Conservation (phyloP, 441 rosid species). For the Mallotus japonicus region DNA sequence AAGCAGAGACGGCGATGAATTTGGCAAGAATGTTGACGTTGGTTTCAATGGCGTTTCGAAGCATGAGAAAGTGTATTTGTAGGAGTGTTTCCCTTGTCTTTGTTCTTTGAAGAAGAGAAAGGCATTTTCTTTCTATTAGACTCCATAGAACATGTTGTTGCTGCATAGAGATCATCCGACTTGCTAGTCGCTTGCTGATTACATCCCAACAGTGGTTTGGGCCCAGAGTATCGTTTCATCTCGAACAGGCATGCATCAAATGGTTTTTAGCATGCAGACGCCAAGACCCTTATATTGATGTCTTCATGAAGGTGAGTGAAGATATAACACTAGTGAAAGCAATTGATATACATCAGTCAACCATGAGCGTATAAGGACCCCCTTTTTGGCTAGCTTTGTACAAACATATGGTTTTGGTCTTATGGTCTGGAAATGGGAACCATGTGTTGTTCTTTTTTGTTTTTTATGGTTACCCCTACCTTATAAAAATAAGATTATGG, state of each 20-base stretch:
- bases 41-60: constrained; percentile 49
- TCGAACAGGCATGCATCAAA: no score
- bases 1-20: constrained; percentile 40
- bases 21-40: constrained; percentile 60
- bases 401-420: no score
- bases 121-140: constrained; percentile 51
- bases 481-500: no score
- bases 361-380: no score
- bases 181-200: neutral
- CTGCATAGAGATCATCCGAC: neutral
- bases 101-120: constrained; percentile 46
- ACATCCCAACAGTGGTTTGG: neutral
- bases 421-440: no score
- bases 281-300: constrained; percentile 23
- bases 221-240: neutral
- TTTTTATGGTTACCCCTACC: no score
- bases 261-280: neutral
- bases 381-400: no score
- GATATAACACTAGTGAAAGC: no score
- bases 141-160: constrained; percentile 34
- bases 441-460: no score
- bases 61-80: constrained; percentile 65
- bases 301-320: constrained; percentile 32
- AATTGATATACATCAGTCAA: no score
- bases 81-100: constrained; percentile 37